These are phyloP conservation scores for Serpula lacrymans DNA, from an alignment of 768 basidiomycete genomes.

Conservation along the genomic window DNA sequence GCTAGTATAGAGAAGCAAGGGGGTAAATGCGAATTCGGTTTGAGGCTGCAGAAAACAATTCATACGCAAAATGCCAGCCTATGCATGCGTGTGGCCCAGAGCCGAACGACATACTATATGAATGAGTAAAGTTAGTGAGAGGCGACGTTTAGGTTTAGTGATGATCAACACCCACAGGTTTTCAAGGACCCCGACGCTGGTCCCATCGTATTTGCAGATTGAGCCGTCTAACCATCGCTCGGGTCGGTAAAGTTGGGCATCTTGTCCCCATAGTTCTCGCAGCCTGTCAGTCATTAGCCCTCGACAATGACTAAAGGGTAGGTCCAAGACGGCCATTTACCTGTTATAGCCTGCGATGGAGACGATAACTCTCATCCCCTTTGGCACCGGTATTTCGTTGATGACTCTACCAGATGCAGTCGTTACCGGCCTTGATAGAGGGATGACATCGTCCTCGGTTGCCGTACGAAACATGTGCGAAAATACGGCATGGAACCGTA, in stretches of 20 bases:
- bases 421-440: slow-evolving; percentile 51
- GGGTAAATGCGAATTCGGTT: background rate
- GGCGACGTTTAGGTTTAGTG: too few relatives aligned
- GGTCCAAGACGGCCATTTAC: slow-evolving; percentile 22
- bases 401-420: slow-evolving; percentile 43
- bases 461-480: slow-evolving; percentile 52
- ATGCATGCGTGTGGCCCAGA: slow-evolving; percentile 21
- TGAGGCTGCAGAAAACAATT: background rate
- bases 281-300: slow-evolving; percentile 10
- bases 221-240: slow-evolving; percentile 23
- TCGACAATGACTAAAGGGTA: background rate
- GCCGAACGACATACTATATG: slow-evolving; percentile 26
- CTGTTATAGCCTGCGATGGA: slow-evolving; percentile 57
- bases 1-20: too few relatives aligned
- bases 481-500: slow-evolving; percentile 47
- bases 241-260: slow-evolving; percentile 29
- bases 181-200: slow-evolving; percentile 22
- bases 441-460: slow-evolving; percentile 51
- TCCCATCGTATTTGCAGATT: slow-evolving; percentile 12
- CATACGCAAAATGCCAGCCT: slow-evolving; percentile 32
- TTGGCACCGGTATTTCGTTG: slow-evolving; percentile 43
- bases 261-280: slow-evolving; percentile 28
- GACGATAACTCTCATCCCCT: slow-evolving; percentile 47
- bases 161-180: slow-evolving; percentile 18
- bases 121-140: too few relatives aligned